A percentile compares a stretch with the other conserved stretches of the same genome.
phyloP scores from a whole-genome alignment of 257 asterid species.

The Perilla frutescens region DNA sequence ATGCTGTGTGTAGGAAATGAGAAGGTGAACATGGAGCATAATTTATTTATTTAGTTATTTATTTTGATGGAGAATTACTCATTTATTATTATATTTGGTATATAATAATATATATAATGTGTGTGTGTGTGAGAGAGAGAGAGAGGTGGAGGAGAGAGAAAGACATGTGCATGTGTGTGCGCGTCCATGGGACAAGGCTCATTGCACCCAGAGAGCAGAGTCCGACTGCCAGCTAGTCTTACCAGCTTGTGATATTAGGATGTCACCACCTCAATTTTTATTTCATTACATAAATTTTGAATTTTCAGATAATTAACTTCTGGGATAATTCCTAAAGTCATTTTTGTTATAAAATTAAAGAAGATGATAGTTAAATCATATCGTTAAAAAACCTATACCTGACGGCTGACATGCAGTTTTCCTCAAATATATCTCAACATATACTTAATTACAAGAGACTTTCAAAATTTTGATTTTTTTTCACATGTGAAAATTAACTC shows the following conservation, averaged over 20 bases:
- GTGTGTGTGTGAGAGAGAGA: constrained; percentile 6
- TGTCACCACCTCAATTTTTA: not conserved
- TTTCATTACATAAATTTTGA: not conserved
- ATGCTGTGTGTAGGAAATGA: constrained; percentile 32
- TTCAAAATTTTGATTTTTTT: too few species aligned
- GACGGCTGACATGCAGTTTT: too few species aligned
- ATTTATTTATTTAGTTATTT: not conserved
- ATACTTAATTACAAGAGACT: too few species aligned
- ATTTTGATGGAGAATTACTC: not conserved
- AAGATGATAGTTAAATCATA: too few species aligned
- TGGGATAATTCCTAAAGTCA: not conserved
- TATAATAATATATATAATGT: too few species aligned
- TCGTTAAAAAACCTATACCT: too few species aligned
- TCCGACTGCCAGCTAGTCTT: not conserved
- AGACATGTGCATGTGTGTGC: constrained; percentile 26
- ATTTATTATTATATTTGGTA: not conserved
- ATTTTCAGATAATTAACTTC: not conserved
- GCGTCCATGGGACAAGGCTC: constrained; percentile 27
- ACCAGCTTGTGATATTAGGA: too few species aligned
- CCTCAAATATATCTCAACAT: too few species aligned
- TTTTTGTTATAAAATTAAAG: not conserved
- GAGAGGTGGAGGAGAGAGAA: constrained; percentile 18
- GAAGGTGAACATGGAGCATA: constrained; percentile 25
- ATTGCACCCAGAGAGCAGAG: constrained; percentile 20
- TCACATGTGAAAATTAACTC: too few species aligned